A percentile compares a stretch with the other conserved stretches of the same genome.
Conservation (phyloP, 2,329 filamentous ascomycete species). For the Pyricularia sp. region DNA sequence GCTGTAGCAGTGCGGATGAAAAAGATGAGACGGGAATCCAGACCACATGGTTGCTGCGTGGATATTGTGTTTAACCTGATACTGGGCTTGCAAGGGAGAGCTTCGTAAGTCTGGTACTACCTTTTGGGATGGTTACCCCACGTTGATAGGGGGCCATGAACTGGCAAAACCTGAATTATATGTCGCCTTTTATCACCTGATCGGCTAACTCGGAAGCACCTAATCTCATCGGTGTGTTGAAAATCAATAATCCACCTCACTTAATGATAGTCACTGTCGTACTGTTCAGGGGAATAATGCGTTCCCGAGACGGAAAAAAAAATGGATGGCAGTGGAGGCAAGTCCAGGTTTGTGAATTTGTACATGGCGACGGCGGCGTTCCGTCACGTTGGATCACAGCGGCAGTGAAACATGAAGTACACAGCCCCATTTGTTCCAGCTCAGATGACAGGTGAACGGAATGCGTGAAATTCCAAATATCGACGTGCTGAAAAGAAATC, state of each 20-base stretch:
- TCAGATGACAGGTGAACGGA: neutral
- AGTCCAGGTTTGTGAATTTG: neutral
- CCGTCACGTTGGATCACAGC: neutral
- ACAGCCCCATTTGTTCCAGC: neutral
- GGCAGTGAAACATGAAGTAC: neutral
- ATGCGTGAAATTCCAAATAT: neutral
- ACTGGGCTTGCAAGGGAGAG: neutral
- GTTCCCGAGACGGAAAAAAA: neutral
- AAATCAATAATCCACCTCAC: neutral
- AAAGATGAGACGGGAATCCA: neutral
- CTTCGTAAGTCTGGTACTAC: neutral
- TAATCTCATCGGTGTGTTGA: neutral
- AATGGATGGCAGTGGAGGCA: neutral
- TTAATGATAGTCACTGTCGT: neutral
- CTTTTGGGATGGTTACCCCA: neutral
- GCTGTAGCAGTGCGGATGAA: neutral
- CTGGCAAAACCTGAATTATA: neutral
- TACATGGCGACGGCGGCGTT: neutral
- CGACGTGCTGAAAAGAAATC: neutral
- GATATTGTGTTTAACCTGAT: neutral
- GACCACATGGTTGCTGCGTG: neutral
- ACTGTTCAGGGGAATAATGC: neutral
- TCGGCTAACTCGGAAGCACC: neutral
- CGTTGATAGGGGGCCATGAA: neutral
- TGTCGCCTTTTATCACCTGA: neutral